These are phyloP conservation scores for Anthoceros angustus DNA, from an alignment of 225 moss, liverwort and hornwort genomes.

Conservation along the genomic window DNA sequence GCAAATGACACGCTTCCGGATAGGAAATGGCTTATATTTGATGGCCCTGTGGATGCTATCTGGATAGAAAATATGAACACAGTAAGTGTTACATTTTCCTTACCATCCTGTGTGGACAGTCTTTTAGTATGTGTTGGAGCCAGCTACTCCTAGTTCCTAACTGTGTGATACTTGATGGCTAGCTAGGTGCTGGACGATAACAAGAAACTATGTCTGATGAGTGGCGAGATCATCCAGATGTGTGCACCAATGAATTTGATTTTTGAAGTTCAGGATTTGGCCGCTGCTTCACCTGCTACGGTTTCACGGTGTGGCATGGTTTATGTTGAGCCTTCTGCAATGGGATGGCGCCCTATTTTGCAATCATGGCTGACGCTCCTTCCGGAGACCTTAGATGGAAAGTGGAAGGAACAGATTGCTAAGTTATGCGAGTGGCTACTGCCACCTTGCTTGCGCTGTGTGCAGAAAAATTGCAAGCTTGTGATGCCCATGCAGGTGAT, in stretches of 20 bases:
- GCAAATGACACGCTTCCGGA: constrained; percentile 60
- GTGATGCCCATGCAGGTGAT: constrained; percentile 64
- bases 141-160: no score
- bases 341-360: constrained; percentile 77
- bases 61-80: constrained; percentile 99
- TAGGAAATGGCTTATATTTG: constrained; percentile 67
- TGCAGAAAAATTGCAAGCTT: constrained; percentile 65
- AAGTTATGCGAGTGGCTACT: constrained; percentile 73
- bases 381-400: constrained; percentile 36
- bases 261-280: constrained; percentile 90
- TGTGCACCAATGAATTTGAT: constrained; percentile 81
- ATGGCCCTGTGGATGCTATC: constrained; percentile 88
- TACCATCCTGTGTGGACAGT: no score
- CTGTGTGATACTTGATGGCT: no score
- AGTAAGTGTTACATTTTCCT: no score
- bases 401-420: constrained; percentile 40
- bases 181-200: constrained; percentile 79
- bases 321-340: constrained; percentile 66
- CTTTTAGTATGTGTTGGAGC: no score
- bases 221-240: constrained; percentile 84
- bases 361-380: constrained; percentile 53
- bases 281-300: constrained; percentile 79
- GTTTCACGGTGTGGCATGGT: constrained; percentile 87
- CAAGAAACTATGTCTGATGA: constrained; percentile 77
- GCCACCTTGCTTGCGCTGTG: constrained; percentile 69